Evolutionary conservation across 2,329 filamentous ascomycete species (phyloP), one percentile per base, ranked within the genome.

Genomic region (Talaromyces rugulosus): DNA sequence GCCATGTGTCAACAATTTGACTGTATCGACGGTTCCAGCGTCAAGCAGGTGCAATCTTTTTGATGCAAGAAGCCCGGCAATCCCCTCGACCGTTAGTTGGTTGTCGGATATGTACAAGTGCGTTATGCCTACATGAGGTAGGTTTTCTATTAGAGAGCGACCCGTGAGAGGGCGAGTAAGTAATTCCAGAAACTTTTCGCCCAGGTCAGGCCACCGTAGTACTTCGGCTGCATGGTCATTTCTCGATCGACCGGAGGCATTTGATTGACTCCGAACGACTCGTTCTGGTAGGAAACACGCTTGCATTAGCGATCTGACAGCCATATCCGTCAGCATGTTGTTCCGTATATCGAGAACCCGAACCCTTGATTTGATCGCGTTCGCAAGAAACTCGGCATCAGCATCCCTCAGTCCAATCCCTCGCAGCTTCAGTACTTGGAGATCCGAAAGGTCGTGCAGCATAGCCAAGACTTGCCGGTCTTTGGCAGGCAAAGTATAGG

Each of bases 51-150:
- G 79, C 8, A 88, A 72, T 34, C 80, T 75, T 58, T 74, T 76
- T 7, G 83, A 83, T 56, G 79, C 73, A 11, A 87, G 67, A 5
- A 87, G 73, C 16, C 79, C 81, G 3, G 81, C 82, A 5, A 84
- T 72, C 0, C 83, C 84, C 68, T 86, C 83, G 0, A 84, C 79
- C 1, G 83, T 85, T 5, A 87, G 69, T 3, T 74, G 67, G 61
- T 87, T 88, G 7, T 80, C 79, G 3, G 84, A 78, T 14, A 87
- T 78, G 66, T 85, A 86, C 2, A 88, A 73, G 72, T 88, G 85
- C 0, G 85, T 87, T 42, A 87, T 80, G 2, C 85, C 85, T 9
- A 77, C 74, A 66, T 82, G 77, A 27, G 81, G 78, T 1, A 82
- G 74, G 65, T 85, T 80, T 66, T 87, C 84, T 31, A 87, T 80